phyloP scores from a whole-genome alignment of 306 rosid species.

The Lablab purpureus region DNA sequence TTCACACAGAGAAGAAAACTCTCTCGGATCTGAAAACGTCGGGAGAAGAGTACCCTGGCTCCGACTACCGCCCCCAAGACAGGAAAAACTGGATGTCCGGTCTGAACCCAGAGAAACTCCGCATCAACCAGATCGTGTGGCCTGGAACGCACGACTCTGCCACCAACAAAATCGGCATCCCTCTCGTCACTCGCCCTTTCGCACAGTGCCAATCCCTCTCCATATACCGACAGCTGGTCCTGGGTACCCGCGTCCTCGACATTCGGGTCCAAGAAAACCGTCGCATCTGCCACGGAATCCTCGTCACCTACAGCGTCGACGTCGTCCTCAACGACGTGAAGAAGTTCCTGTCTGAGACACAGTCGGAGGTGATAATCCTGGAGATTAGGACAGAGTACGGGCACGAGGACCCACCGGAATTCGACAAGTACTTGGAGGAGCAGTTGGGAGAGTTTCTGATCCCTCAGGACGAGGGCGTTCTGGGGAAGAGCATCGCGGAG shows the following conservation, averaged over 20 bases:
- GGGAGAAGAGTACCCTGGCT: constrained; percentile 68
- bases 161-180: constrained; percentile 79
- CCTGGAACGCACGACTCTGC: constrained; percentile 96
- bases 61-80: constrained; percentile 67
- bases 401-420: constrained; percentile 78
- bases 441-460: constrained; percentile 71
- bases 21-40: constrained; percentile 55
- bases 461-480: constrained; percentile 72
- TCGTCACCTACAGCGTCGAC: constrained; percentile 67
- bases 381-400: constrained; percentile 89
- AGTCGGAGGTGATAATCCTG: constrained; percentile 71
- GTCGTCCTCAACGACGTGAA: constrained; percentile 67
- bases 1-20: constrained; percentile 56
- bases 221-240: constrained; percentile 70
- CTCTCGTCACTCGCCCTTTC: constrained; percentile 79
- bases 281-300: constrained; percentile 80
- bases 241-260: constrained; percentile 69
- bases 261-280: constrained; percentile 76
- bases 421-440: constrained; percentile 72
- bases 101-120: constrained; percentile 60
- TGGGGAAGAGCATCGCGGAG: constrained; percentile 65
- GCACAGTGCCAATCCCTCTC: constrained; percentile 90
- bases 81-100: constrained; percentile 81
- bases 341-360: constrained; percentile 68
- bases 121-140: constrained; percentile 73